Base-by-base conservation (phyloP, 2,329 filamentous ascomycete species). In the Nemania sp. region DNA sequence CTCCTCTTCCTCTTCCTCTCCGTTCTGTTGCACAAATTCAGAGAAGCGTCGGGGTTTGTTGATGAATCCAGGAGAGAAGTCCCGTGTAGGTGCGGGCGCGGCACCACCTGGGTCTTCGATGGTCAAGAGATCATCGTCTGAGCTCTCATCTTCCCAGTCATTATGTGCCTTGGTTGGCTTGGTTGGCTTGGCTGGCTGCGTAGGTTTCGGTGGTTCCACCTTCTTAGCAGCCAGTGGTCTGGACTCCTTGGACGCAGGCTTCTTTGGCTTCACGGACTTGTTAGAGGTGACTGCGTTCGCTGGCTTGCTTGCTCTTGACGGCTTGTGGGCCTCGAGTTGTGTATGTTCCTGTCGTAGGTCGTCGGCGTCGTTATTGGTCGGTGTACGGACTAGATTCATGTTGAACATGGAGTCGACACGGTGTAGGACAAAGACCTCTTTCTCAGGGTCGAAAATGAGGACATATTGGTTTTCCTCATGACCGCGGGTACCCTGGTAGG, bases 381-480 rank as follows among this genome's bases (percentile, higher is more conserved):
- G 92, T 15, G 89, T 89, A 63, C 86, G 88, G 60, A 88, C 89
- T 62, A 97, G 82, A 79, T 97, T 98, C 90, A 97, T 94, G 75
- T 93, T 90, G 80, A 97, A 92, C 45, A 90, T 90, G n/a, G 90
- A 91, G 77, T 93, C 89, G 62, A 98, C 84, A 59, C 89, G 89
- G 81, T 98, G 93, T 62, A 98, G 86, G 29, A 96, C 89, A 72
- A 96, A 96, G 64, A 87, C 90, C 75, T 95, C 89, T 60, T 88
- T 89, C 20, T 85, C 83, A 8, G 90, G 85, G 79, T 97, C 92
- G 76, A 95, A 96, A 66, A 95, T 87, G 59, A 97, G 86, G 43
- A 90, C 87, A 75, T 88, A 90, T 76, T 90, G 85, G 63, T 82
- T 83, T 64, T 86, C 83, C 66, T 85, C 84, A 26, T 83, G 85